Evolutionary conservation across 805 yeast species (phyloP).

Genomic region (Dipodascopsis tothii): DNA sequence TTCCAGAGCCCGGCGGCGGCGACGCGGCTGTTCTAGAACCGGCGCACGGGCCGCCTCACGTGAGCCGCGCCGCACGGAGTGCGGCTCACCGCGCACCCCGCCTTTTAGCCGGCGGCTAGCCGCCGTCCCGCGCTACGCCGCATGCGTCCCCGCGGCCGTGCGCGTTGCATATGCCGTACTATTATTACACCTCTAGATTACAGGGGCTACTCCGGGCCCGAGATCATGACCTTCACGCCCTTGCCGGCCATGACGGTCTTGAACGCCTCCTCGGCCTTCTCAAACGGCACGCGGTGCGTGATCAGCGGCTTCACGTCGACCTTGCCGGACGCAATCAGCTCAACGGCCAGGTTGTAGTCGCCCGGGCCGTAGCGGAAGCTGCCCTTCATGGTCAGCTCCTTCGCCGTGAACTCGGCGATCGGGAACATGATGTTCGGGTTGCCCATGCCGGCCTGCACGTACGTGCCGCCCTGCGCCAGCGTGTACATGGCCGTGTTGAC

Average conservation of each 20-base stretch:
- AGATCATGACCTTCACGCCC: slow-evolving; percentile 72
- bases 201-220: slow-evolving; percentile 52
- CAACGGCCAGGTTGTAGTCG: slow-evolving; percentile 68
- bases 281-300: slow-evolving; percentile 65
- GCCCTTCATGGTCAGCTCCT: slow-evolving; percentile 65
- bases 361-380: slow-evolving; percentile 73
- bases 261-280: slow-evolving; percentile 69
- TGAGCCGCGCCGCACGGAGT: too few species aligned
- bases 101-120: too few species aligned
- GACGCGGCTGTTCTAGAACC: too few species aligned
- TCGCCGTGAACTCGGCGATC: slow-evolving; percentile 53
- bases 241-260: slow-evolving; percentile 59
- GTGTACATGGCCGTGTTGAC: slow-evolving; percentile 59
- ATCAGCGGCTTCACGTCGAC: slow-evolving; percentile 62
- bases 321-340: slow-evolving; percentile 53
- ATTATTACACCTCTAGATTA: too few species aligned
- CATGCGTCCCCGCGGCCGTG: too few species aligned
- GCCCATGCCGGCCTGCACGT: slow-evolving; percentile 84
- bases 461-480: slow-evolving; percentile 60
- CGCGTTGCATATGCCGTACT: too few species aligned
- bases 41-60: too few species aligned
- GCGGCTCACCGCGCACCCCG: too few species aligned
- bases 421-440: slow-evolving; percentile 64
- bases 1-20: too few species aligned
- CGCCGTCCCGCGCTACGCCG: too few species aligned